phyloP scores from a whole-genome alignment of 768 basidiomycete species.

The Solioccasus polychromus region DNA sequence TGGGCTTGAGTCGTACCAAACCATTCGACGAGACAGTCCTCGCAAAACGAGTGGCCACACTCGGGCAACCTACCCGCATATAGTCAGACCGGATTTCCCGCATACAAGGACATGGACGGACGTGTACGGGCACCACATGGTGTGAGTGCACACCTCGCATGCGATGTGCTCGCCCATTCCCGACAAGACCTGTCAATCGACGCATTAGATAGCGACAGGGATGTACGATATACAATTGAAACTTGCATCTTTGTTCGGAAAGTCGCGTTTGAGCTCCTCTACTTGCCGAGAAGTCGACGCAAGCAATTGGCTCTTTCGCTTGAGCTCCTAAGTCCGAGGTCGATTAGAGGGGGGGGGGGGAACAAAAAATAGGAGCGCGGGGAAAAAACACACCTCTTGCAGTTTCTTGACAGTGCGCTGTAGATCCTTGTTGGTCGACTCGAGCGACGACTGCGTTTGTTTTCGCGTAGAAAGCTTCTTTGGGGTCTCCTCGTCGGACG shows the following conservation, averaged over 20 bases:
- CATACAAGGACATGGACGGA: slow-evolving; percentile 33
- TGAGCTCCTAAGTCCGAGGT: slow-evolving; percentile 17
- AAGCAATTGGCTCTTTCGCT: slow-evolving; percentile 4
- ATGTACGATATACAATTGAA: not conserved
- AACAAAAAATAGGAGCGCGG: not conserved
- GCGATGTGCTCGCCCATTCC: slow-evolving; percentile 51
- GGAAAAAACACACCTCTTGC: slow-evolving; percentile 37
- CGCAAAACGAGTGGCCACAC: slow-evolving; percentile 73
- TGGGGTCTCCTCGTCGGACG: slow-evolving; percentile 50
- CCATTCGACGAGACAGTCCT: slow-evolving; percentile 56
- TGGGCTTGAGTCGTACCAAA: slow-evolving; percentile 47
- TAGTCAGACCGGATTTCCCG: not conserved
- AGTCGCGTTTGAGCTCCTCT: slow-evolving; percentile 20
- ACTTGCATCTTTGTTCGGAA: slow-evolving; percentile 8
- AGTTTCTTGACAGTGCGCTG: slow-evolving; percentile 41
- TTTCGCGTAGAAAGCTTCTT: slow-evolving; percentile 12
- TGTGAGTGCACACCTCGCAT: slow-evolving; percentile 63
- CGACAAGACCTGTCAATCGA: slow-evolving; percentile 34
- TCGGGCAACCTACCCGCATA: slow-evolving; percentile 45
- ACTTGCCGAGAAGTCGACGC: slow-evolving; percentile 14
- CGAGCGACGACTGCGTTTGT: slow-evolving; percentile 17
- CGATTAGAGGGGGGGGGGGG: not conserved
- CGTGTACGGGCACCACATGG: slow-evolving; percentile 69
- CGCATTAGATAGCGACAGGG: not conserved
- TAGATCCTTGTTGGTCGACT: slow-evolving; percentile 19